phyloP scores from a whole-genome alignment of 2,329 filamentous ascomycete genomes.

The Cladosporium phlei region DNA sequence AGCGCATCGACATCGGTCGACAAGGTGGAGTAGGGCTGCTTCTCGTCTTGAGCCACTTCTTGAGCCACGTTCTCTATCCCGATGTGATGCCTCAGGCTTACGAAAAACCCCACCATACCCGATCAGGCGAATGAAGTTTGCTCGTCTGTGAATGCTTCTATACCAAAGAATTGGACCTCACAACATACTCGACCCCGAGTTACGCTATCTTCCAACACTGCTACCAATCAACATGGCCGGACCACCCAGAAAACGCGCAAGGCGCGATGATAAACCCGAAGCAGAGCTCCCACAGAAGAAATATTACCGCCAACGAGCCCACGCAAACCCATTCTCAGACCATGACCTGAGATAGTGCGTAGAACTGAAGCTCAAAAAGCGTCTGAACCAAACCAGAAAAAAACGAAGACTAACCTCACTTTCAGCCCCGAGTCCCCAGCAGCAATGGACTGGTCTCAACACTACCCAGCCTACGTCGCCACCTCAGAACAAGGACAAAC shows the following conservation, averaged over 20 bases:
- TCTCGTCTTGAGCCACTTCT: too few relatives aligned
- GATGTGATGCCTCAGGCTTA: conserved; percentile 3
- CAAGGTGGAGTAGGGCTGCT: too few relatives aligned
- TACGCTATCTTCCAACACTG: background rate
- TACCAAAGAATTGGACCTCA: background rate
- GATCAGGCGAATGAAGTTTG: conserved; percentile 10
- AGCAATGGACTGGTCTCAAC: conserved; percentile 84
- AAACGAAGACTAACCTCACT: conserved; percentile 13
- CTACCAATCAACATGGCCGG: conserved; percentile 27
- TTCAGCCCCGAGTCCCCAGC: conserved; percentile 69
- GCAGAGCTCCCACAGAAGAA: conserved; percentile 79
- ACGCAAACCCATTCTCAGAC: conserved; percentile 97
- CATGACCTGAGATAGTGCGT: conserved; percentile 82
- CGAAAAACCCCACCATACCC: background rate
- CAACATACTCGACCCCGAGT: background rate
- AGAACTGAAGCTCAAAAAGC: background rate
- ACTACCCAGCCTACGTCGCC: conserved; percentile 68
- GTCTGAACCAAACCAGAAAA: too few relatives aligned
- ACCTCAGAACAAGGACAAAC: conserved; percentile 17
- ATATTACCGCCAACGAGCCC: conserved; percentile 92
- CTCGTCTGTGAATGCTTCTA: conserved; percentile 1
- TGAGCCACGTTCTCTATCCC: too few relatives aligned
- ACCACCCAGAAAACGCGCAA: conserved; percentile 38
- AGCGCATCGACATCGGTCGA: too few relatives aligned
- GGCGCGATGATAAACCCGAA: conserved; percentile 43